Evolutionary conservation across 371 early-diverging fungal species (phyloP), one percentile per base, ranked within the genome.

Genomic region (Haplosporangium sp.): DNA sequence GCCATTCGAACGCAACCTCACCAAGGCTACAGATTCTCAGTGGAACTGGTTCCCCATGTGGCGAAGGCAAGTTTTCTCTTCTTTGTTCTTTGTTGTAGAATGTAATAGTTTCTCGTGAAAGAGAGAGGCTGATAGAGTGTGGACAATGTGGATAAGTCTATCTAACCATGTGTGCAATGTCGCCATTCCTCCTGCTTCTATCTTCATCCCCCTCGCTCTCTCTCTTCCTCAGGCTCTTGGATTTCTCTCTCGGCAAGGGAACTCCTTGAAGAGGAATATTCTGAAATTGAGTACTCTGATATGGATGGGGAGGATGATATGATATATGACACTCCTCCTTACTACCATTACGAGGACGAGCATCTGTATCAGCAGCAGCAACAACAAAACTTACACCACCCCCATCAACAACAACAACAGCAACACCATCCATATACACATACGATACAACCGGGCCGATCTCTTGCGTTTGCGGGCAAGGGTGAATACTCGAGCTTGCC

Each of bases 251-350:
- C 80, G 10, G 62, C 67, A 11, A 73, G 69, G 53, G 80, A 80
- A 36, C 73, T 65, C 45, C 59, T 80, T 23, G 73, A 73, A 45
- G 80, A 80, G 14, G 80, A 80, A 18, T 80, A 73, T 63, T 80
- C 80, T 50, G 80, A 80, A 55, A 62, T 80, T 41, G 80, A 80
- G 43, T 80, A 80, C 61, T 80, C 80, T 21, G 80, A 80, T 55
- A 73, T 80, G 69, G 80, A 80, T 41, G 80, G 80, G 2, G 80
- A 80, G 50, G 80, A 80, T 21, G 80, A 80, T 48, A 69, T 80
- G 80, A 73, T 80, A 45, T 80, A 73, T 55, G 80, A 80, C 54
- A 64, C 79, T 40, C 79, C 79, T 1, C 79, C 79, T 12, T 77
- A 72, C 54, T 77, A 72, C 23, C 65, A 62, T 51, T 72, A 67